Evolutionary conservation across 2,329 filamentous ascomycete genomes (phyloP).

Genomic region (Magnaporthiopsis rhizophila): DNA sequence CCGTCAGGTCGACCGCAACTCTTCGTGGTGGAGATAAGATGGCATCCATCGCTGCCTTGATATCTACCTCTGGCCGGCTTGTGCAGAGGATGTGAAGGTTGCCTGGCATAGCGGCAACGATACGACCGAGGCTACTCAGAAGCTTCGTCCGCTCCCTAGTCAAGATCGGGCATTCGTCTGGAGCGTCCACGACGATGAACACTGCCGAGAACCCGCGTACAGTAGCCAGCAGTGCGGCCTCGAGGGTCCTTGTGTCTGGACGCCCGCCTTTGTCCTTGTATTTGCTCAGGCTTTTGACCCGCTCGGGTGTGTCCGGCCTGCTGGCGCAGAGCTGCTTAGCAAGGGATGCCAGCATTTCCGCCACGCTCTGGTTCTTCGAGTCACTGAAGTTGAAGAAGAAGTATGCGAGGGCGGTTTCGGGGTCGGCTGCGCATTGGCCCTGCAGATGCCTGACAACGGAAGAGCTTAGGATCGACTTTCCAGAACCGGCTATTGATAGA

Average conservation of each 20-base stretch:
- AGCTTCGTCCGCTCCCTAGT: not conserved
- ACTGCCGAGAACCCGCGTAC: not conserved
- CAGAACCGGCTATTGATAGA: not conserved
- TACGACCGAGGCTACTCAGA: not conserved
- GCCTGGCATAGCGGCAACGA: not conserved
- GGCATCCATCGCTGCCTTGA: not conserved
- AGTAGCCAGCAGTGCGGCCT: not conserved
- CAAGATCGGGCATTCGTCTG: not conserved
- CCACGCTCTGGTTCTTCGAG: conserved; percentile 11
- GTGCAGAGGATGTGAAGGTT: not conserved
- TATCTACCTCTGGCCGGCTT: not conserved
- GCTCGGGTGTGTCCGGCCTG: not conserved
- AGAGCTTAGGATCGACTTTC: not conserved
- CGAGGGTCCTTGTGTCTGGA: not conserved
- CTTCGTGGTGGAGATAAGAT: not conserved
- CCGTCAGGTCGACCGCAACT: not conserved
- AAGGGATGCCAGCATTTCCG: conserved; percentile 15
- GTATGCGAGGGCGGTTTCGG: conserved; percentile 13
- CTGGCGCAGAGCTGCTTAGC: conserved; percentile 8
- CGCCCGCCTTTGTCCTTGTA: conserved; percentile 8
- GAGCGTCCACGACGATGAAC: not conserved
- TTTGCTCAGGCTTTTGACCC: not conserved
- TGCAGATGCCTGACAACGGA: not conserved
- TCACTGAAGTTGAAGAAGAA: conserved; percentile 18
- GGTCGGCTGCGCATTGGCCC: not conserved